Conservation (phyloP, 257 asterid genomes). For the Fraxinus americana region DNA sequence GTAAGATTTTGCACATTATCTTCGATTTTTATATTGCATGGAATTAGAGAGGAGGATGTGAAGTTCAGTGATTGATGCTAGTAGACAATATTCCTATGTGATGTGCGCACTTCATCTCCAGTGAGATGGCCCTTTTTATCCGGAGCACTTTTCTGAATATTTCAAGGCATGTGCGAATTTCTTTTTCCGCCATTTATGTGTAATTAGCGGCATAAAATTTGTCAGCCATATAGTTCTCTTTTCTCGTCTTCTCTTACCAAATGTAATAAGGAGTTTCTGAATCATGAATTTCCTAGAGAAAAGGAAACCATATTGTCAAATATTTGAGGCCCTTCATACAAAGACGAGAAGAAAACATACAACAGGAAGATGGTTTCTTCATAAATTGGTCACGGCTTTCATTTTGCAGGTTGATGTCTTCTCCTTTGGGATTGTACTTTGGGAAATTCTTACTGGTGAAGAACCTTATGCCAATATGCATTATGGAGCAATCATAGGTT, state of each 20-base stretch:
- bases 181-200: background rate
- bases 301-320: background rate
- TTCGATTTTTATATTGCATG: background rate
- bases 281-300: background rate
- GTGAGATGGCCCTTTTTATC: background rate
- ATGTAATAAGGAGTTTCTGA: background rate
- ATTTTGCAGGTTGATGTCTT: constrained; percentile 81
- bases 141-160: background rate
- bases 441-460: constrained; percentile 96
- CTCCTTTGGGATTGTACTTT: constrained; percentile 89
- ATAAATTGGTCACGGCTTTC: constrained; percentile 5
- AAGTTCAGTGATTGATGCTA: background rate
- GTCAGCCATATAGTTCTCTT: background rate
- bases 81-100: background rate
- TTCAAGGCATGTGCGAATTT: background rate
- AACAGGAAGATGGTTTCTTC: background rate
- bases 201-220: background rate
- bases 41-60: background rate
- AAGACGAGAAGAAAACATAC: background rate
- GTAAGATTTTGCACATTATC: constrained; percentile 26
- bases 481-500: constrained; percentile 95
- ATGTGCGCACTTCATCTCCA: background rate
- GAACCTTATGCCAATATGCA: constrained; percentile 98
- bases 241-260: background rate
- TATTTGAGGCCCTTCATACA: background rate